Percentiles rank a stretch among this genome's conserved stretches.
Conservation (phyloP, 1,284 basidiomycete genomes). For the Moesziomyces aphidis region DNA sequence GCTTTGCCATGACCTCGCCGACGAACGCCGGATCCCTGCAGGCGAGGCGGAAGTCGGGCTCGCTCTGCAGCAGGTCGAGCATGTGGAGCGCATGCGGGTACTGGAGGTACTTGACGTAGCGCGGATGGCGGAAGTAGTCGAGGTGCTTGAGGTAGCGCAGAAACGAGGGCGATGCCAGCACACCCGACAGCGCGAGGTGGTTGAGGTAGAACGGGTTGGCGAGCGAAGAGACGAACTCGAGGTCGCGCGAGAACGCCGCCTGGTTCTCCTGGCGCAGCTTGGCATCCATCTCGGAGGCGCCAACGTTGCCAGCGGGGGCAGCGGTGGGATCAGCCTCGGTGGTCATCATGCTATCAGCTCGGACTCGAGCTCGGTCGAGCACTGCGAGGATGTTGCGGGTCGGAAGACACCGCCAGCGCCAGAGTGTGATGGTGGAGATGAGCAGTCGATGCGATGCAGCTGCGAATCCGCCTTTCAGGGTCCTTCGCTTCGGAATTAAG, state of each 20-base stretch:
- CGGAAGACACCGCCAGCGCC: no score
- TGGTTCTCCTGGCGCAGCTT: slow-evolving; percentile 44
- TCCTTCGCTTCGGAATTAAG: slow-evolving; percentile 38
- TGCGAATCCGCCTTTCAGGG: slow-evolving; percentile 14
- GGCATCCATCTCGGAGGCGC: slow-evolving; percentile 1
- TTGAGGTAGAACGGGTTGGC: slow-evolving; percentile 62
- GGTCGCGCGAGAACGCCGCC: slow-evolving; percentile 55
- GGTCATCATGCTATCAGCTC: background rate
- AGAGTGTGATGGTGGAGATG: slow-evolving; percentile 3
- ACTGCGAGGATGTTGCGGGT: background rate
- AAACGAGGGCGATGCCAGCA: slow-evolving; percentile 48
- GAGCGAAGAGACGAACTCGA: slow-evolving; percentile 62
- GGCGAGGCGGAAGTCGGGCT: slow-evolving; percentile 54
- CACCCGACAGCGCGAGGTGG: slow-evolving; percentile 52
- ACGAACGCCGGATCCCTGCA: slow-evolving; percentile 55
- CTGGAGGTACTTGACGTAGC: slow-evolving; percentile 58
- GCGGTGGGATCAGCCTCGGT: background rate
- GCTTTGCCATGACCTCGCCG: slow-evolving; percentile 52
- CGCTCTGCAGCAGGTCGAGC: slow-evolving; percentile 49
- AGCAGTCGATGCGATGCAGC: slow-evolving; percentile 1
- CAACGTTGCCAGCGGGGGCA: background rate
- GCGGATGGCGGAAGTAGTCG: slow-evolving; percentile 56
- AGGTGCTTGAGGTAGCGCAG: slow-evolving; percentile 57
- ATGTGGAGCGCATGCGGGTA: slow-evolving; percentile 62
- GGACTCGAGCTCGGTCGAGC: no score